Base-by-base conservation (phyloP, 164 flowering plant genomes). In the Kingdonia uniflora region DNA sequence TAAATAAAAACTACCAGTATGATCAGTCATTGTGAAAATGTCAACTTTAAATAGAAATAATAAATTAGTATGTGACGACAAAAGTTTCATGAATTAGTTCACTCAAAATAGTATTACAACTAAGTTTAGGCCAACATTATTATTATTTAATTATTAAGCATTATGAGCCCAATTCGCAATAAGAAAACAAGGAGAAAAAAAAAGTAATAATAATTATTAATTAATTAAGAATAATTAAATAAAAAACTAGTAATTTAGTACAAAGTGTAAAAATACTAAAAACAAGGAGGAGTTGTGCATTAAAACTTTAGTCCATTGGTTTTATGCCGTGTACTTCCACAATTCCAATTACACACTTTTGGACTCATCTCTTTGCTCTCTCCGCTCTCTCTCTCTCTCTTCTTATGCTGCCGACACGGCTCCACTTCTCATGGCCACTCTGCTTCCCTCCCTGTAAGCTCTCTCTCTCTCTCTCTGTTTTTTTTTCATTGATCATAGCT, bases 241-340 rank as follows among this genome's bases (percentile, higher is more conserved):
- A n/a, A n/a, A n/a, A 42, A 42, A 14, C 5, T 5, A 10, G n/a
- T 14, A 42, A 42, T 14, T 0, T 1, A 16, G 19, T n/a, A n/a
- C 2, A 2, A 29, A 51, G 41, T 13, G 20, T 15, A 46, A 23
- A 54, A 40, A 49, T 19, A 54, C 40, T 60, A 70, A 49, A 58
- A n/a, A n/a, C n/a, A n/a, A n/a, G n/a, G n/a, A n/a, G n/a, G 67
- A 22, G 33, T n/a, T n/a, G 12, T 54, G 74, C 80, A 75, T 71
- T 71, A 60, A 73, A 67, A 56, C 56, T 39, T 21, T 20, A 45
- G 53, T 43, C 51, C 29, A 76, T 76, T 80, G 76, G 78, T 20
- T 47, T 45, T 65, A 8, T 3, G 71, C 39, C 58, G 56, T 70
- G 68, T 67, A 55, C 53, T 58, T 71, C 67, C 71, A 61, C 47